Evolutionary conservation across 768 basidiomycete species (phyloP).

Genomic region (Leccinum disarticulatum): DNA sequence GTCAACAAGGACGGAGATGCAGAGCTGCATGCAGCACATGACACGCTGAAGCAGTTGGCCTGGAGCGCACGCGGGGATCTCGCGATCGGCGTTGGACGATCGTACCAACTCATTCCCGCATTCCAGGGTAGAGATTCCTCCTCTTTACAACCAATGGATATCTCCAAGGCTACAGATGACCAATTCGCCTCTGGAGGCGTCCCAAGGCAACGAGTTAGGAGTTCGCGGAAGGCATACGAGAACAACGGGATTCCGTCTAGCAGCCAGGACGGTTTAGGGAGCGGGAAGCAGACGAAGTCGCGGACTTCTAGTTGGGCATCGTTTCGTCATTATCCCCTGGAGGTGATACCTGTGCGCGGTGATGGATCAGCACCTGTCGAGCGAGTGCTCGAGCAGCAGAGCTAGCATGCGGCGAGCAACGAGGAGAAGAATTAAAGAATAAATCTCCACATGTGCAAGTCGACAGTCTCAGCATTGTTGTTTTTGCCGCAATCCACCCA

Average conservation of each 20-base stretch:
- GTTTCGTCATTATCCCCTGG: conserved; percentile 43
- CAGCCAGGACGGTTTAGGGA: conserved; percentile 15
- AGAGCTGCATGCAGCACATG: conserved; percentile 66
- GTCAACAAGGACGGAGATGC: conserved; percentile 76
- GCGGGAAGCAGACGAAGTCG: conserved; percentile 38
- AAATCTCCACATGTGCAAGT: conserved; percentile 25
- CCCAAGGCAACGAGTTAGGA: conserved; percentile 16
- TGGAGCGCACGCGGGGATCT: conserved; percentile 79
- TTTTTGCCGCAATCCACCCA: conserved; percentile 70
- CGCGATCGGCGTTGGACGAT: conserved; percentile 54
- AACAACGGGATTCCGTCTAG: conserved; percentile 56
- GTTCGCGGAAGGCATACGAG: conserved; percentile 49
- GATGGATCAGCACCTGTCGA: conserved; percentile 18
- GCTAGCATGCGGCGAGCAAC: conserved; percentile 6
- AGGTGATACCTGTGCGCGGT: conserved; percentile 21
- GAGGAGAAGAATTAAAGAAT: conserved; percentile 23
- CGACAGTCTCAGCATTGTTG: conserved; percentile 49
- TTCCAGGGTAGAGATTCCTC: conserved; percentile 38
- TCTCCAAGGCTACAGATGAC: conserved; percentile 22
- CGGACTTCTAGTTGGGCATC: conserved; percentile 52
- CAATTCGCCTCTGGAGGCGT: conserved; percentile 22
- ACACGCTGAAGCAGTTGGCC: conserved; percentile 63
- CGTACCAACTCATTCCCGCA: conserved; percentile 52
- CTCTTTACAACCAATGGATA: conserved; percentile 46
- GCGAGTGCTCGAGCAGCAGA: conserved; percentile 16